Conservation (phyloP, 768 basidiomycete species). For the Tulasnella sp. region DNA sequence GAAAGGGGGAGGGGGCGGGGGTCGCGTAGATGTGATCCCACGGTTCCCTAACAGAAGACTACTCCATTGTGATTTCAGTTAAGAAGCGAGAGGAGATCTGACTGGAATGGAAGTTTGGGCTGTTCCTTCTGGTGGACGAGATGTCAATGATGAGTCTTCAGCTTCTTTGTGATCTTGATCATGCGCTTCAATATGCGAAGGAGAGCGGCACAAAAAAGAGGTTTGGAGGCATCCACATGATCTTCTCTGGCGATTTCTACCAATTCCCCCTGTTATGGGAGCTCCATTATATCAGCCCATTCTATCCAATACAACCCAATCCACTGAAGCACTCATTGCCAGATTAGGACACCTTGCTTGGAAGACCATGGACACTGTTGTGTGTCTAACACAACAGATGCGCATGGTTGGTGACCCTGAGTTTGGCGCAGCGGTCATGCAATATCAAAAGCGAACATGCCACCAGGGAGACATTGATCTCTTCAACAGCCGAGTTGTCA, state of each 20-base stretch:
- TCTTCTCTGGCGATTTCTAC: slow-evolving; percentile 45
- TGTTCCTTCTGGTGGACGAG: slow-evolving; percentile 42
- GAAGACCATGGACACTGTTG: slow-evolving; percentile 30
- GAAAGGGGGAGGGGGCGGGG: too few species aligned
- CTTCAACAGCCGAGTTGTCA: slow-evolving; percentile 35
- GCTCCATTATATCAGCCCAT: slow-evolving; percentile 34
- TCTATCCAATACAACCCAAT: neutral
- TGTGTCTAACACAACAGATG: slow-evolving; percentile 31
- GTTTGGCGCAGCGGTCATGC: slow-evolving; percentile 32
- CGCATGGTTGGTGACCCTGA: slow-evolving; percentile 33
- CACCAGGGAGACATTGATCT: slow-evolving; percentile 38
- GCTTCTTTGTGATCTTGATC: slow-evolving; percentile 36
- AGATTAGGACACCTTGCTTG: slow-evolving; percentile 29
- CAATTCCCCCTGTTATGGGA: slow-evolving; percentile 41
- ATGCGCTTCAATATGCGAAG: slow-evolving; percentile 37
- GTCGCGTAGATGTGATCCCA: too few species aligned
- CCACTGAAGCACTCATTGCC: neutral
- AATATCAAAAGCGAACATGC: slow-evolving; percentile 30
- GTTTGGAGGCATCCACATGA: slow-evolving; percentile 38
- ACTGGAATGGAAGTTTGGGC: slow-evolving; percentile 41
- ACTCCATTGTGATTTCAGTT: slow-evolving; percentile 29
- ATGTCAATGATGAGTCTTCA: slow-evolving; percentile 41
- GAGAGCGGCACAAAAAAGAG: slow-evolving; percentile 36
- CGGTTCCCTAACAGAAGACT: too few species aligned
- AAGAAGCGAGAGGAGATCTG: slow-evolving; percentile 29